Evolutionary conservation across 352 stramenopile species (phyloP), one percentile per base, ranked within the genome.

Genomic region (Saprolegnia parasitica): DNA sequence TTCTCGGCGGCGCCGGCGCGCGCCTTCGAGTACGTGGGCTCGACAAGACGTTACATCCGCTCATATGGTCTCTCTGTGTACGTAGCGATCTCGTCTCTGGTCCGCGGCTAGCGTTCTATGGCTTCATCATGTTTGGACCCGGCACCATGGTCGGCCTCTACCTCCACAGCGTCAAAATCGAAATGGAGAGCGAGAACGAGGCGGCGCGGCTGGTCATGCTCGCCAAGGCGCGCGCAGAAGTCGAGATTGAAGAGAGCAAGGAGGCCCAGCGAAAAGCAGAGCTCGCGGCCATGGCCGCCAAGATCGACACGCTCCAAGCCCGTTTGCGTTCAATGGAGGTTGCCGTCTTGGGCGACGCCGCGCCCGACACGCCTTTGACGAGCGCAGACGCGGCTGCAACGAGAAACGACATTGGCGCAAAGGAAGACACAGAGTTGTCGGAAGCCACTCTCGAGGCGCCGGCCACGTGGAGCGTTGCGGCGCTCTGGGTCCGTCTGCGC

Each of bases 141-240:
- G 83, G 83, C 45, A 93, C 83, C 46, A 23, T 84, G 46, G 65
- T 89, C 50, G 85, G 76, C 15, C 66, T 91, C 29, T 93, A 88
- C 56, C 71, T 93, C 46, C 79, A 86, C 72, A 89, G 78, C 20
- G 81, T 93, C 9, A 89, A 91, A 76, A 65, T 67, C 20, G 67
- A 78, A 11, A 93, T 93, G 85, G 77, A 90, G 18, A 68, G 73
- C 24, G 80, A 91, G 62, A 87, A 93, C 63, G 81, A 90, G 29
- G 46, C 24, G 35, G 23, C 87, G 18, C 82, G 80, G 49, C 32
- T 87, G 39, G 62, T 84, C 63, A 55, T 79, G 29, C 39, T 65
- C 24, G 24, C 15, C 9, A 65, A 65, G 24, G 56, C 56, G 20
- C 35, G 39, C 21, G 56, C 32, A 16, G 56, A 65, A 49, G 71